phyloP scores from a whole-genome alignment of 257 asterid species.

The Solanum acaule region DNA sequence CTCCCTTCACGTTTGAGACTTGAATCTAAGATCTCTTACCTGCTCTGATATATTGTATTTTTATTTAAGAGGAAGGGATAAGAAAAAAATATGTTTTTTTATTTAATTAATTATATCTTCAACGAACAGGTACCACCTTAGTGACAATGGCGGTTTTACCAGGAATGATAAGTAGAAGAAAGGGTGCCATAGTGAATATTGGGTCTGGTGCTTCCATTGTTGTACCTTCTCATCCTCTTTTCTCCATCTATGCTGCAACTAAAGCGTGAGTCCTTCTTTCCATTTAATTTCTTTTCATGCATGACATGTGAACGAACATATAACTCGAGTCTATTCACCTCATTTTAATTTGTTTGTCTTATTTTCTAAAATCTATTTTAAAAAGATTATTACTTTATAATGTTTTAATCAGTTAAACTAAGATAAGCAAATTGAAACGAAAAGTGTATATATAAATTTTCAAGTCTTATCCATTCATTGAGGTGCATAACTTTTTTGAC shows the following conservation, averaged over 20 bases:
- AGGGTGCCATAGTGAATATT: constrained; percentile 59
- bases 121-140: constrained; percentile 12
- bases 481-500: neutral
- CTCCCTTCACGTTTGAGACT: too few species aligned
- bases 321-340: neutral
- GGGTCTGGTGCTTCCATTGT: constrained; percentile 77
- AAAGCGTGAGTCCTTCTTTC: constrained; percentile 51
- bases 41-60: neutral
- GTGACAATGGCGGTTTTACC: constrained; percentile 40
- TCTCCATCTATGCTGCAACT: constrained; percentile 79
- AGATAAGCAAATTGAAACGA: neutral
- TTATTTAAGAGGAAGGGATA: neutral
- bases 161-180: constrained; percentile 43
- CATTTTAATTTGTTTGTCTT: neutral
- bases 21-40: neutral
- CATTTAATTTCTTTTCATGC: neutral
- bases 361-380: neutral
- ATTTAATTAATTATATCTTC: neutral
- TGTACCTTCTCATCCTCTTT: constrained; percentile 85
- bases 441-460: neutral
- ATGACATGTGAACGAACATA: neutral
- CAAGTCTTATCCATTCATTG: neutral
- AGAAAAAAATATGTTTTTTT: neutral
- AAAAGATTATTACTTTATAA: neutral
- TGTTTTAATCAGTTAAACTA: neutral